Conservation (phyloP, 306 rosid species). For the Sechiopsis laciniata region DNA sequence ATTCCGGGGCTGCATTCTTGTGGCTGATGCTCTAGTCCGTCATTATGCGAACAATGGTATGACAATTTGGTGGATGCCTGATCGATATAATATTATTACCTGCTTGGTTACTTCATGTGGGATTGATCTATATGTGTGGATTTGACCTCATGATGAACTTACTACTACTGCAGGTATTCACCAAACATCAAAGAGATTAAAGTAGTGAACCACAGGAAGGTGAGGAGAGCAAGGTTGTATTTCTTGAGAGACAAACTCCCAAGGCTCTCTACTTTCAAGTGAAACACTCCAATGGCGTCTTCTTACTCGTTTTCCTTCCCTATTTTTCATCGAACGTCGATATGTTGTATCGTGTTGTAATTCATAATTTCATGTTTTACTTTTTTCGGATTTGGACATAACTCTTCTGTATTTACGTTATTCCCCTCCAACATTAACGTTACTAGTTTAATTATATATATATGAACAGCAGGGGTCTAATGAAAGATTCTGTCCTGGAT, state of each 20-base stretch:
- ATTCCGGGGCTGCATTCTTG: not conserved
- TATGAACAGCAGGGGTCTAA: not conserved
- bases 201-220: conserved; percentile 77
- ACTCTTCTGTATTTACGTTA: not conserved
- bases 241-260: conserved; percentile 94
- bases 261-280: conserved; percentile 85
- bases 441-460: not conserved
- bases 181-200: conserved; percentile 85
- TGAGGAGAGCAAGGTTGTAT: conserved; percentile 81
- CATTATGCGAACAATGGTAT: not conserved
- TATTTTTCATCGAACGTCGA: conserved; percentile 25
- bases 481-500: not conserved
- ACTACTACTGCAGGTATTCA: conserved; percentile 54
- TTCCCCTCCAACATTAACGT: not conserved
- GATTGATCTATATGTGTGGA: not conserved
- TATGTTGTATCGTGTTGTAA: not conserved
- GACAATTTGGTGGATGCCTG: not conserved
- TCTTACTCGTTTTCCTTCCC: conserved; percentile 25
- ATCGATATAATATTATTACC: not conserved
- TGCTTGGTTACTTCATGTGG: not conserved
- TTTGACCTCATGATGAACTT: not conserved
- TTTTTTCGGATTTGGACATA: not conserved
- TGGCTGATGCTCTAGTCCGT: not conserved
- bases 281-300: conserved; percentile 27
- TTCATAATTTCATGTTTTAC: not conserved